Base-by-base conservation (phyloP, 805 yeast species). In the Saccharomycopsis oosterbeekiorum region DNA sequence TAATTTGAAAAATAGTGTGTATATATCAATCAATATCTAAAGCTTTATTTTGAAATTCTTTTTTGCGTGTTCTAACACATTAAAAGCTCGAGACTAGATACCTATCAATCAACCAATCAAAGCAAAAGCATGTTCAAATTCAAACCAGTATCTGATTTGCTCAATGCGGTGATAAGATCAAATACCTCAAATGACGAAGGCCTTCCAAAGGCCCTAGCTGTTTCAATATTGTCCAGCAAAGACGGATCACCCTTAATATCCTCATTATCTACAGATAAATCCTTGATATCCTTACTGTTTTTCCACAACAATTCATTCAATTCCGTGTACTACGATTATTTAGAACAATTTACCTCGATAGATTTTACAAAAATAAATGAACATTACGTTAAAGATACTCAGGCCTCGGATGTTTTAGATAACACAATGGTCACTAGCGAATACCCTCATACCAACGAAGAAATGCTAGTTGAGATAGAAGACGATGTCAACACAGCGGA, bases 281-380 rank as follows among this genome's bases (percentile, higher is more conserved):
- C 59, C 10, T 54, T 62, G 14, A 36, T 29, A 3, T 40, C 14
- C 9, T 34, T 56, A n/a, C 36, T 41, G 43, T 55, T 41, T 21
- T 42, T 60, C 39, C 59, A 39, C n/a, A 55, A 58, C 26, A 34
- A 54, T 14, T 37, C 41, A n/a, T 24, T 40, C 17, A 37, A 55
- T 26, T 40, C 63, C 4, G 29, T 63, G 14, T 63, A 63, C 36
- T 19, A 39, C 24, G 55, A 55, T 14, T 63, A 40, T 55, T 42
- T 63, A 3, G 62, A 63, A 24, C 65, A 63, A 42, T 63, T 63
- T 41, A 63, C 65, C 6, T 17, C 55, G 10, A 57, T 60, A 21
- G 62, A 61, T 36, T 59, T 56, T 41, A 14, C 56, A n/a, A 63
- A 59, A 41, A 47, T 63, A 17, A 24, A 40, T 21, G 24, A 34